Base-by-base conservation (phyloP, 495 filamentous ascomycete genomes). In the Penicillium cosmopolitanum region DNA sequence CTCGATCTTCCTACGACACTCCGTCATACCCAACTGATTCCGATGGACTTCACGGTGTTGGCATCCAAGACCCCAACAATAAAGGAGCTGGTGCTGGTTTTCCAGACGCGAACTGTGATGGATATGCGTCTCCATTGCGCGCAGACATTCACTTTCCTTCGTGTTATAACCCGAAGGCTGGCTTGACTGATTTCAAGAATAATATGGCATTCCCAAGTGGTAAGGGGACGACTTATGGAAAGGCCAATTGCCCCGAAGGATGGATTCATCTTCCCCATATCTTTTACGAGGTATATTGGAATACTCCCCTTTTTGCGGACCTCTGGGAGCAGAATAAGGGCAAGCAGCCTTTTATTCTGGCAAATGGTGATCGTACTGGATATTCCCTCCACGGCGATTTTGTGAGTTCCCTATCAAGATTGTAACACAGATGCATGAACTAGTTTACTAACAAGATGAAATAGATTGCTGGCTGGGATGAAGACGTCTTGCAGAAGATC, bases 271-370 rank as follows among this genome's bases (percentile, higher is more conserved):
- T 85, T 5, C 74, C 86, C 54, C 85, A 87, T 57, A 72, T 91
- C 58, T 91, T 91, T 75, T 89, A 82, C 65, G 89, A 92, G 74
- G 78, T 87, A 13, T 83, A 85, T 69, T 91, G 83, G 77, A 74
- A 86, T 63, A 86, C 85, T 10, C 77, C 82, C 51, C 59, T 68
- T 4, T 85, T 89, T 60, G 69, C 70, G 16, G 71, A 82, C 53
- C 15, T 55, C 33, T 65, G 62, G 62, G 81, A 80, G 28, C 78
- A 71, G 38, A 55, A 55, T 1, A 16, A 55, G 7, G 69, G 81
- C 52, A 80, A 80, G 68, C 62, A 65, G 33, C 62, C 62, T 13
- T 65, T 65, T 18, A 85, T 91, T 72, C 89, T 62, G 21, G 58
- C 66, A 2, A 66, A 59, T 40, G 68, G 68, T 31, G 68, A 71